phyloP scores from a whole-genome alignment of 106 monocot genomes.

The Apostasia ramifera region DNA sequence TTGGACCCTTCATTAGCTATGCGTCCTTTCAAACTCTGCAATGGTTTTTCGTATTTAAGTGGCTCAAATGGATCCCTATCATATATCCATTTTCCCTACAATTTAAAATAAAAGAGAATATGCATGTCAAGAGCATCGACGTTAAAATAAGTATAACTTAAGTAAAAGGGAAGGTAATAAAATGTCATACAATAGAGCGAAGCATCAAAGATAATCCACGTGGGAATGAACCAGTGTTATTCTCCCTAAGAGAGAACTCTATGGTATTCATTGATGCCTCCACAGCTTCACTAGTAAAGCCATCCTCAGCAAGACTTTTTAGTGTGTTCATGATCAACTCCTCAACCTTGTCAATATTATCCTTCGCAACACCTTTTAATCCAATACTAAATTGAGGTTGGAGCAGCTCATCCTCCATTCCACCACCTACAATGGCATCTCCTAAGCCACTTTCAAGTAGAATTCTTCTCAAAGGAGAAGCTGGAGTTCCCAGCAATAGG shows the following conservation, averaged over 20 bases:
- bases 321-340: slow-evolving; percentile 72
- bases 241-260: slow-evolving; percentile 93
- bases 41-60: slow-evolving; percentile 79
- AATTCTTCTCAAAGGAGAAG: slow-evolving; percentile 81
- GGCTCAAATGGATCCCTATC: slow-evolving; percentile 96
- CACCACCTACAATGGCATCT: slow-evolving; percentile 92
- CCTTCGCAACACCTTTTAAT: slow-evolving; percentile 77
- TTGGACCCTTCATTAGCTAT: slow-evolving; percentile 77
- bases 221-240: slow-evolving; percentile 97
- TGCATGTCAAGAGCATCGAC: background rate
- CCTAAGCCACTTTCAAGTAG: slow-evolving; percentile 90
- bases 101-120: background rate
- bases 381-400: slow-evolving; percentile 98
- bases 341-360: slow-evolving; percentile 70
- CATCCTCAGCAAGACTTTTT: slow-evolving; percentile 67
- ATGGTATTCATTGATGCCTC: slow-evolving; percentile 99
- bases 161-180: slow-evolving; percentile 5
- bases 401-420: slow-evolving; percentile 91
- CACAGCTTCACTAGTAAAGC: slow-evolving; percentile 82
- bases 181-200: slow-evolving; percentile 72
- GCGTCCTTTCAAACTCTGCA: slow-evolving; percentile 74
- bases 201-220: slow-evolving; percentile 97
- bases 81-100: slow-evolving; percentile 99
- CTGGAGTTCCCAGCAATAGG: slow-evolving; percentile 89
- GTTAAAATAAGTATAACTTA: background rate